Percentiles rank a stretch among this genome's conserved stretches.
Conservation (phyloP, 1,284 basidiomycete genomes). For the Ceratobasidium sp. region DNA sequence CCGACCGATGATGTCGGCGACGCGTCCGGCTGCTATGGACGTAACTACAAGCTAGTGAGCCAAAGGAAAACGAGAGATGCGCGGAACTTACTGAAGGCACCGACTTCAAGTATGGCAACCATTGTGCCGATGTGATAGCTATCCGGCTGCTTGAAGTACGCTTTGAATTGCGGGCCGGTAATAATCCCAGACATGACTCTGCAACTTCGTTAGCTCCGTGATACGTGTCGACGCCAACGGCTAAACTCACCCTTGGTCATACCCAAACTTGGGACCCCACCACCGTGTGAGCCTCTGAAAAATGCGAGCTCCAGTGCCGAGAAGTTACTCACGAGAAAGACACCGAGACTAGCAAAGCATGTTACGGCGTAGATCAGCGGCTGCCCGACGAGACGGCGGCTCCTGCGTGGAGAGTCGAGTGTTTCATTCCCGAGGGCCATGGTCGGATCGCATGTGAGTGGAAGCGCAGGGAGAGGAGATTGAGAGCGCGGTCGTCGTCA, state of each 20-base stretch:
- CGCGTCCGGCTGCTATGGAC: conserved; percentile 85
- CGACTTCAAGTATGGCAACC: conserved; percentile 92
- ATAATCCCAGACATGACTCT: conserved; percentile 93
- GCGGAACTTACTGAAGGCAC: conserved; percentile 80
- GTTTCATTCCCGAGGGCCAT: conserved; percentile 7
- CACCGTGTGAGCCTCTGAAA: neutral
- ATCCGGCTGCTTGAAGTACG: conserved; percentile 83
- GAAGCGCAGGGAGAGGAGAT: neutral
- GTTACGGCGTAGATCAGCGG: conserved; percentile 84
- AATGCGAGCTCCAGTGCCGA: neutral
- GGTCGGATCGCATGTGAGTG: neutral
- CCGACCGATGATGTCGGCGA: conserved; percentile 90
- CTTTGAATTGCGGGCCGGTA: conserved; percentile 90
- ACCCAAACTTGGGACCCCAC: conserved; percentile 72
- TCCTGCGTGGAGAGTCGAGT: conserved; percentile 48
- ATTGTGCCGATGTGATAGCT: conserved; percentile 80
- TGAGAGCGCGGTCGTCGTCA: no score
- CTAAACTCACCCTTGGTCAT: conserved; percentile 84
- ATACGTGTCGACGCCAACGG: conserved; percentile 29
- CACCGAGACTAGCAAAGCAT: conserved; percentile 85
- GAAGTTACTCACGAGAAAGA: conserved; percentile 76
- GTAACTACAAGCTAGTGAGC: conserved; percentile 67
- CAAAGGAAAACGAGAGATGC: neutral
- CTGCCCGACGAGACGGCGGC: no score
- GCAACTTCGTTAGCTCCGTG: conserved; percentile 52